Evolutionary conservation across 768 basidiomycete species (phyloP).

Genomic region (Lactarius indigo): DNA sequence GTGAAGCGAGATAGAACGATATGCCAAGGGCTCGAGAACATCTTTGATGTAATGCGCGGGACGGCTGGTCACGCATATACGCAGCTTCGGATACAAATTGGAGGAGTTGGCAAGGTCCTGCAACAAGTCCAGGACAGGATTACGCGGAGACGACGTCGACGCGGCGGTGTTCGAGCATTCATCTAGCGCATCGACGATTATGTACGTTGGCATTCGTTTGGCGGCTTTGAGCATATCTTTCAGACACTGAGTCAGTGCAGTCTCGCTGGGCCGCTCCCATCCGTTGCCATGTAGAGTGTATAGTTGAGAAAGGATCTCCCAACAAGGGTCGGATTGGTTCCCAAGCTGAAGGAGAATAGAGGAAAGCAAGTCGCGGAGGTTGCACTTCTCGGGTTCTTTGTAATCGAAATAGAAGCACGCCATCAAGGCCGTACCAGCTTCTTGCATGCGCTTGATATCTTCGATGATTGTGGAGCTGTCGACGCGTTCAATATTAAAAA

Average conservation of each 20-base stretch:
- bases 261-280: not conserved
- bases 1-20: not conserved
- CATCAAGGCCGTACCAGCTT: not conserved
- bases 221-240: slow-evolving; percentile 4
- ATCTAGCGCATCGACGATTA: slow-evolving; percentile 17
- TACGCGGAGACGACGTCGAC: slow-evolving; percentile 4
- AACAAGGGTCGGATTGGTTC: not conserved
- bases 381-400: slow-evolving; percentile 5
- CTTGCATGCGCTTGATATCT: not conserved
- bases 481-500: too few relatives aligned
- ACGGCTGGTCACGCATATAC: slow-evolving; percentile 13
- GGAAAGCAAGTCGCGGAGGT: not conserved
- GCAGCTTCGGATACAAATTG: slow-evolving; percentile 1
- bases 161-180: not conserved
- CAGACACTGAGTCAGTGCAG: not conserved
- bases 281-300: not conserved
- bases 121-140: slow-evolving; percentile 2
- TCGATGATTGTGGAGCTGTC: slow-evolving; percentile 6
- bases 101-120: not conserved
- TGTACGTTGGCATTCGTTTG: not conserved
- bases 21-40: not conserved
- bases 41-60: slow-evolving; percentile 8
- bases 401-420: slow-evolving; percentile 13
- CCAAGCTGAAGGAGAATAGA: slow-evolving; percentile 13
- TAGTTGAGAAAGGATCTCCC: not conserved